Percentiles rank a stretch among this genome's conserved stretches.
Conservation (phyloP, 129 eudicot species). For the Scalesia atractyloides region DNA sequence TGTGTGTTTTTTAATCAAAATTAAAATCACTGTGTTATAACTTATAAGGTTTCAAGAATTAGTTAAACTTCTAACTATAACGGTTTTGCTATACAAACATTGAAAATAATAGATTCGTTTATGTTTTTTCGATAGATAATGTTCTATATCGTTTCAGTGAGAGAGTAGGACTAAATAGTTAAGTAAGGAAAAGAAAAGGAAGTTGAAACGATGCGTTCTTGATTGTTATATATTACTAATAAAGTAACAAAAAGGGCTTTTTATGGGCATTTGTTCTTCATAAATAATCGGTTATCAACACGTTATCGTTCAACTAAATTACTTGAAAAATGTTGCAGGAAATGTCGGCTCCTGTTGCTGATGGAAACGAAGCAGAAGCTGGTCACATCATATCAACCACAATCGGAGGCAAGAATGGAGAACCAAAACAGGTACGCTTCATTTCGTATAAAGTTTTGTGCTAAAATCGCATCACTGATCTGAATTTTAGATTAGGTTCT, state of each 20-base stretch:
- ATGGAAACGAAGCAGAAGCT: conserved; percentile 67
- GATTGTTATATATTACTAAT: not conserved
- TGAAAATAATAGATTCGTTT: not conserved
- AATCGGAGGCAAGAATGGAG: conserved; percentile 95
- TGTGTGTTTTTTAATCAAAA: not conserved
- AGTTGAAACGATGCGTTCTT: not conserved
- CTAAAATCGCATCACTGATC: not conserved
- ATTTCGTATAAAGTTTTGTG: conserved; percentile 7
- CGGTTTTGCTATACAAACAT: not conserved
- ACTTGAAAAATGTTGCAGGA: conserved; percentile 41
- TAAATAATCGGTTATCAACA: not conserved
- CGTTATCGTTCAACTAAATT: not conserved
- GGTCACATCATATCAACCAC: conserved; percentile 94
- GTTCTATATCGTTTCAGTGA: not conserved
- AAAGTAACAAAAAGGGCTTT: not conserved
- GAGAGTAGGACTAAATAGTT: conserved; percentile 9
- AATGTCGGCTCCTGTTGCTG: conserved; percentile 67
- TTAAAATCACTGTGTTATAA: not conserved
- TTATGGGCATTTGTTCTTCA: conserved; percentile 1
- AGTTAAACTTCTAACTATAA: not conserved
- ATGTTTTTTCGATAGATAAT: conserved; percentile 7
- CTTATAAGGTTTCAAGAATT: not conserved
- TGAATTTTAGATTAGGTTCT: conserved; percentile 2
- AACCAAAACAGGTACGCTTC: conserved; percentile 79
- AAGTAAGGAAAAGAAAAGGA: conserved; percentile 20